Evolutionary conservation across 2,329 filamentous ascomycete genomes (phyloP), one percentile per base, ranked within the genome.

Genomic region (Cadophora sp.): DNA sequence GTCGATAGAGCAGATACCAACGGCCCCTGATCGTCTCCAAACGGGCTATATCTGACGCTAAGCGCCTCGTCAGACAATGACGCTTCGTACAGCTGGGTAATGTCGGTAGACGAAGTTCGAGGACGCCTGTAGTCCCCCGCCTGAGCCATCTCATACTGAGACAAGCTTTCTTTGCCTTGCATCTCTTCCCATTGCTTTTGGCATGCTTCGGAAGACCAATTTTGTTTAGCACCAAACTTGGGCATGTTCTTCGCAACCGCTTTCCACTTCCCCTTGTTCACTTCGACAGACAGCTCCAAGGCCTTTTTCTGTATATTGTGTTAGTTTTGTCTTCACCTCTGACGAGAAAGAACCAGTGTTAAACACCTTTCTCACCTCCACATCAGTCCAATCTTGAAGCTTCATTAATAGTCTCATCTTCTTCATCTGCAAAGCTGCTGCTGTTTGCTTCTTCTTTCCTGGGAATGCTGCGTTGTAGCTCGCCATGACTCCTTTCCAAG

Each of bases 391-490:
- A 9, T 9, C 24, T 22, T 24, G 20, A 14, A 79, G 69, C 65
- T 74, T 74, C 67, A 79, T 76, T 48, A 77, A 70, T 9, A 79
- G 71, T 27, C 78, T 73, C 69, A 77, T 78, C 63, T 78, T 77
- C 30, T 77, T 73, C 78, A 79, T 80, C 66, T 79, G 78, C 48
- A 80, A 70, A 48, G 78, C 78, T 22, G 78, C 78, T 22, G 78
- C 73, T 60, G 77, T 73, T 43, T 73, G 72, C 70, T 76, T 76
- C 2, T 18, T 0, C 18, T 68, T 70, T 24, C 75, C 75, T 36
- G 75, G 72, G 41, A 71, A 74, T 59, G 71, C 67, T 33, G 74
- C 73, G 47, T 76, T 74, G 68, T 78, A 79, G 27, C 69, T 71
- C 30, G 62, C 65, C 18, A 71, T 71, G 45, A 79, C 75, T 14